phyloP scores from a whole-genome alignment of 2,329 filamentous ascomycete genomes.

The Leptodontidium sp. region DNA sequence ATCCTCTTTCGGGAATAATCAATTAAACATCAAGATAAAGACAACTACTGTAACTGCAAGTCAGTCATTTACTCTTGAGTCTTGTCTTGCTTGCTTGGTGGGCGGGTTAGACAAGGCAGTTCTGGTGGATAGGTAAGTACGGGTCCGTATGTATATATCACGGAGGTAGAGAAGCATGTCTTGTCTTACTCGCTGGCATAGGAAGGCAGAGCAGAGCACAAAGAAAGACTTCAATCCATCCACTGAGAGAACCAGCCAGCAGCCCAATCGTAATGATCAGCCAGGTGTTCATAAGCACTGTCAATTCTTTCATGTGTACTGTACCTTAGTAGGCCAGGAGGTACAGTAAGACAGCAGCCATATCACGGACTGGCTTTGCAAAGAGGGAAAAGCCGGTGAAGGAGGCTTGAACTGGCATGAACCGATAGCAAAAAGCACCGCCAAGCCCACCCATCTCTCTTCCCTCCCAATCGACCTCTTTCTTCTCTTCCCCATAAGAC shows the following conservation, averaged over 20 bases:
- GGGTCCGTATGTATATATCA: too few species aligned
- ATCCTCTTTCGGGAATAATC: not conserved
- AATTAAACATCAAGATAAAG: not conserved
- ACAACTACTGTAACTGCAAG: not conserved
- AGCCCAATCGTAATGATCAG: not conserved
- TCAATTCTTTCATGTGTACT: too few species aligned
- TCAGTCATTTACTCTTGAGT: too few species aligned
- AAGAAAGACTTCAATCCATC: not conserved
- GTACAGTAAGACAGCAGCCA: too few species aligned
- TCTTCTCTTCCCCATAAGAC: not conserved
- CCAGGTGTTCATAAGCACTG: too few species aligned
- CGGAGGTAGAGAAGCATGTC: not conserved
- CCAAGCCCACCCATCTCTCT: not conserved
- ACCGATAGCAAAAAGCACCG: conserved; percentile 2
- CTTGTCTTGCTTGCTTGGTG: conserved; percentile 3
- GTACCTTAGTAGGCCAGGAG: too few species aligned
- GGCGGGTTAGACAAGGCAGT: too few species aligned
- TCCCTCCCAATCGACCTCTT: not conserved
- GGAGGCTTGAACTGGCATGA: not conserved
- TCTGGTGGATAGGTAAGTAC: too few species aligned
- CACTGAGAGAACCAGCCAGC: not conserved
- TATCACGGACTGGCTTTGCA: too few species aligned
- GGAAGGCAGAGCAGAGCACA: not conserved
- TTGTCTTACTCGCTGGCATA: conserved; percentile 12
- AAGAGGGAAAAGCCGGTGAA: not conserved